A percentile compares a stretch with the other conserved stretches of the same genome.
phyloP scores from a whole-genome alignment of 2,329 filamentous ascomycete genomes.

The Stemphylium lycopersici region DNA sequence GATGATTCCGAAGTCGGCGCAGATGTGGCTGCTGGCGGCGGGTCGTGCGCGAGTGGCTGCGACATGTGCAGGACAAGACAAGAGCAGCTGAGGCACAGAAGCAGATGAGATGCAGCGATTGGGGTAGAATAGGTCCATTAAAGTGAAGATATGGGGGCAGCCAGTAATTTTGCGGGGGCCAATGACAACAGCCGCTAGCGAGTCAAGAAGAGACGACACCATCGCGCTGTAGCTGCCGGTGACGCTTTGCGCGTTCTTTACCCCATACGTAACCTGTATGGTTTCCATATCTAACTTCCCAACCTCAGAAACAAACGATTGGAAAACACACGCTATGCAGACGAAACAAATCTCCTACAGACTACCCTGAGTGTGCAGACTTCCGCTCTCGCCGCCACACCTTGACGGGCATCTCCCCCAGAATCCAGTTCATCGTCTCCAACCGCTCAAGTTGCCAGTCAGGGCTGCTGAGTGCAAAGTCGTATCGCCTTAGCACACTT shows the following conservation, averaged over 20 bases:
- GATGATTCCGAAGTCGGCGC: slow-evolving; percentile 14
- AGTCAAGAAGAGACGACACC: neutral
- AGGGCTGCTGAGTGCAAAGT: slow-evolving; percentile 44
- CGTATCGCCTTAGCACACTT: too few species aligned
- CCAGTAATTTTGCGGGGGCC: neutral
- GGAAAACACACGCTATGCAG: too few species aligned
- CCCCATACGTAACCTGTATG: too few species aligned
- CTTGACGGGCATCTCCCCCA: slow-evolving; percentile 49
- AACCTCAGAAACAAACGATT: neutral
- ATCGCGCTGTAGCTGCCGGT: too few species aligned
- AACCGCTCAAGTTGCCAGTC: slow-evolving; percentile 44
- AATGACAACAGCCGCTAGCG: neutral
- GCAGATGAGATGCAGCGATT: neutral
- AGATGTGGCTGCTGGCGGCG: slow-evolving; percentile 22
- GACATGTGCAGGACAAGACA: slow-evolving; percentile 21
- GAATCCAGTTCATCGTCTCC: slow-evolving; percentile 48
- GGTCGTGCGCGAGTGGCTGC: slow-evolving; percentile 14
- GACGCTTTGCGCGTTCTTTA: too few species aligned
- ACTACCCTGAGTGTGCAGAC: slow-evolving; percentile 3
- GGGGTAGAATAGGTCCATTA: neutral
- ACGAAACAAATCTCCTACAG: too few species aligned
- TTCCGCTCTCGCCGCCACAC: slow-evolving; percentile 42
- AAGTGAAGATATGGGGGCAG: neutral
- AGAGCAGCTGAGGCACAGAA: neutral
- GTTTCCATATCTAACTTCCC: neutral